Evolutionary conservation across 768 basidiomycete species (phyloP).

Genomic region (Melanogaster broomeanus): DNA sequence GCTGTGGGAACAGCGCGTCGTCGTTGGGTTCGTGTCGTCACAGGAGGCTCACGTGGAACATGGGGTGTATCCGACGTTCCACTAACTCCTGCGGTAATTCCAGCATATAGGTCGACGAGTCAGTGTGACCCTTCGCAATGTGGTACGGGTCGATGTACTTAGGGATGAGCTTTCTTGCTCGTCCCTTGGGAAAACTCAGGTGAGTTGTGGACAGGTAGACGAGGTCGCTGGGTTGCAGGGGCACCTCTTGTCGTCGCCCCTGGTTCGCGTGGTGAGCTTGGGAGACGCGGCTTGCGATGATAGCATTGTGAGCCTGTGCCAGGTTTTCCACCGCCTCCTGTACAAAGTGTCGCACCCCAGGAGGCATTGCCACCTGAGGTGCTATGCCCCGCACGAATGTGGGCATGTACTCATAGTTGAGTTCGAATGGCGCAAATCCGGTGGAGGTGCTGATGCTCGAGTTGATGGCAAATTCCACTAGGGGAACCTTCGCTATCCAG

Average conservation of each 20-base stretch:
- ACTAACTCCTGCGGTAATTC: constrained; percentile 29
- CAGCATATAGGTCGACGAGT: constrained; percentile 30
- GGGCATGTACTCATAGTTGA: no score
- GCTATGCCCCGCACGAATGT: constrained; percentile 22
- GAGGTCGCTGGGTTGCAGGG: constrained; percentile 20
- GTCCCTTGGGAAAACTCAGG: constrained; percentile 33
- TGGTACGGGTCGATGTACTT: constrained; percentile 42
- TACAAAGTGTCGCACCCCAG: constrained; percentile 27
- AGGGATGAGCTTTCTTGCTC: constrained; percentile 36
- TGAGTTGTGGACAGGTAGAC: constrained; percentile 42
- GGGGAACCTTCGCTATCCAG: no score
- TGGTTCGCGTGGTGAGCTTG: constrained; percentile 36
- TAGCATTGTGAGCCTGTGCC: constrained; percentile 35
- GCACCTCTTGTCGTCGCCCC: constrained; percentile 9
- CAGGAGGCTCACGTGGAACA: constrained; percentile 38
- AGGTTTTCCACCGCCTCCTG: constrained; percentile 23
- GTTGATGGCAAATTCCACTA: no score
- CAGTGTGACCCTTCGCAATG: constrained; percentile 18
- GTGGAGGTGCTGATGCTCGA: no score
- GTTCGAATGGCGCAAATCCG: no score
- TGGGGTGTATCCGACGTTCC: constrained; percentile 29
- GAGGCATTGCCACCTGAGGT: constrained; percentile 6
- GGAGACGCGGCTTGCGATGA: constrained; percentile 33
- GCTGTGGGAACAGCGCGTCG: constrained; percentile 36
- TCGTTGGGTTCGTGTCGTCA: constrained; percentile 31